Base-by-base conservation (phyloP, 2,329 filamentous ascomycete species). In the Phaeophleospora eucalypticola region DNA sequence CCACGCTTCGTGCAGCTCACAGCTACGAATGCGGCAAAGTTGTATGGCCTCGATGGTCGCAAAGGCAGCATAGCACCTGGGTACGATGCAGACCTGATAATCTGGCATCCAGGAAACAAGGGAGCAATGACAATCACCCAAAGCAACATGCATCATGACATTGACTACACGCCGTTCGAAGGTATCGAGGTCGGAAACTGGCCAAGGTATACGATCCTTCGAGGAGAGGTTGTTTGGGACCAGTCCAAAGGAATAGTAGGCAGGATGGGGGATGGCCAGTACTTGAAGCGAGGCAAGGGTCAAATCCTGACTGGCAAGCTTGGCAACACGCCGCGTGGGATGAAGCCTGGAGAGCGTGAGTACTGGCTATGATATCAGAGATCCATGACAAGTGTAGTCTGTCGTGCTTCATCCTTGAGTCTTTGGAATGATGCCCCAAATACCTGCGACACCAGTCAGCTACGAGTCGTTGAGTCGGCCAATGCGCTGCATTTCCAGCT, bases 101-200 rank as follows among this genome's bases (percentile, higher is more conserved):
- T 74, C 33, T 70, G 70, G 70, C 68, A 72, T 58, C 64, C 65
- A 12, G 56, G 46, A 0, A 46, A 49, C 14, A 56, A 51, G 20
- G 58, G 57, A 12, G 49, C 52, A 1, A 64, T 64, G 27, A 54
- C 51, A 1, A 58, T 70, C n/a, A 62, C 57, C 20, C 69, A 73
- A 39, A 52, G 49, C 4, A 74, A 76, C 65, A 60, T 83, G 52
- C 80, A 84, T 61, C 80, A 83, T 58, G 71, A 78, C 49, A 74
- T 81, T 2, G 80, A 84, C 57, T 82, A 83, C 57, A 82, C 80
- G 7, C 80, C 80, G 0, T 83, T 77, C 54, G 80, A 83, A 59
- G 79, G 80, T 0, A 70, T 69, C 40, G 65, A 58, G n/a, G 58
- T 84, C 34, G 70, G 69, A 20, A 79, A 83, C 47, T 83, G 81